phyloP scores from a whole-genome alignment of 805 yeast species.

The Scheffersomyces stipitis region DNA sequence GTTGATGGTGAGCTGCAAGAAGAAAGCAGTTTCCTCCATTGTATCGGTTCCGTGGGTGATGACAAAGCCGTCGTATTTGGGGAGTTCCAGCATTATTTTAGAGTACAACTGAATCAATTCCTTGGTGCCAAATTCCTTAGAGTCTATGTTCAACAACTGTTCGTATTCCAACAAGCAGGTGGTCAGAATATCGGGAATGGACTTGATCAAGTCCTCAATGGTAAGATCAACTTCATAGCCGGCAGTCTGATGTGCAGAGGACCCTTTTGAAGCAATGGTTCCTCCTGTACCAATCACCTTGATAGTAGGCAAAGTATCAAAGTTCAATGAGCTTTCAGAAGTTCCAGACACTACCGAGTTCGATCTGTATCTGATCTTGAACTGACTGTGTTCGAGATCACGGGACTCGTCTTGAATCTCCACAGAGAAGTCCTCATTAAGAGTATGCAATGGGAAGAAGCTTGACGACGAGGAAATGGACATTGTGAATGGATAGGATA shows the following conservation, averaged over 20 bases:
- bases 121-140: constrained; percentile 52
- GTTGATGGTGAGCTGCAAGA: constrained; percentile 49
- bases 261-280: constrained; percentile 56
- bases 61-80: constrained; percentile 55
- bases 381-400: constrained; percentile 31
- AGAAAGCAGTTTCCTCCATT: constrained; percentile 66
- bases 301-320: constrained; percentile 29
- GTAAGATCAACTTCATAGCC: constrained; percentile 55
- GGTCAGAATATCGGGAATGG: constrained; percentile 55
- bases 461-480: constrained; percentile 1
- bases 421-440: constrained; percentile 6
- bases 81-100: constrained; percentile 46
- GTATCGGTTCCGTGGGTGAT: constrained; percentile 75
- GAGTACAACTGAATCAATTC: constrained; percentile 47
- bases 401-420: constrained; percentile 24
- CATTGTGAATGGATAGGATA: neutral
- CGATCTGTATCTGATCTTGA: constrained; percentile 35
- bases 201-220: constrained; percentile 48
- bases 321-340: constrained; percentile 10
- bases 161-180: constrained; percentile 60
- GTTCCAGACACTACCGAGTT: constrained; percentile 24
- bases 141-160: constrained; percentile 62
- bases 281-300: constrained; percentile 61
- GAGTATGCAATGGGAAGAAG: constrained; percentile 2
- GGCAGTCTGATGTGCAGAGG: constrained; percentile 48